phyloP scores from a whole-genome alignment of 768 basidiomycete genomes.

The Trichaptum fuscoviolaceum region DNA sequence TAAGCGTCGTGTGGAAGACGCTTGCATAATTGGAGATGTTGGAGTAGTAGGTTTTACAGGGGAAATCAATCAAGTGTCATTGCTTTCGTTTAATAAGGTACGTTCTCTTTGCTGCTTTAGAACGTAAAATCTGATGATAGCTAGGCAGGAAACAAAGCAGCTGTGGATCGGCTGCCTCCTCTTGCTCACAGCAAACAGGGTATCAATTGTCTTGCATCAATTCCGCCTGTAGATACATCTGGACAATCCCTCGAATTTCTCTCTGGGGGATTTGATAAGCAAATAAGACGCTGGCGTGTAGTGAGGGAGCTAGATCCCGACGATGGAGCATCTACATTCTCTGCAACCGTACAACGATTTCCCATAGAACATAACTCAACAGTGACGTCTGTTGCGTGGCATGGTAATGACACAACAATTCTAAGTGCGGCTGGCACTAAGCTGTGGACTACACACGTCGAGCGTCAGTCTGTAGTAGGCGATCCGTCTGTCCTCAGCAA shows the following conservation, averaged over 20 bases:
- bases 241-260: conserved; percentile 31
- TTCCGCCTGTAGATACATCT: conserved; percentile 20
- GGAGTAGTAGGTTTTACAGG: conserved; percentile 38
- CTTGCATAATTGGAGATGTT: conserved; percentile 35
- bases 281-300: conserved; percentile 35
- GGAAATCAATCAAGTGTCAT: conserved; percentile 9
- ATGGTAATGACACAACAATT: conserved; percentile 27
- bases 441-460: conserved; percentile 35
- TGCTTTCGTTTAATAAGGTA: background rate
- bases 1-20: conserved; percentile 42
- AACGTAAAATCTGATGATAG: background rate
- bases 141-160: background rate
- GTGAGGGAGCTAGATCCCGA: conserved; percentile 7
- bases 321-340: background rate
- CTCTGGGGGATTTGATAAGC: conserved; percentile 44
- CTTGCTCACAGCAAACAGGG: conserved; percentile 24
- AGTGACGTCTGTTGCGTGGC: conserved; percentile 31
- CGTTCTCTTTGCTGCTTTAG: background rate
- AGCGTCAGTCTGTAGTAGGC: conserved; percentile 24
- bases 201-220: conserved; percentile 39
- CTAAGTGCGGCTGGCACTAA: conserved; percentile 30
- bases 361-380: background rate
- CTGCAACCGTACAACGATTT: background rate
- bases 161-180: conserved; percentile 15
- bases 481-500: conserved; percentile 31